Conservation (phyloP, 2,329 filamentous ascomycete species). For the Tolypocladium album region DNA sequence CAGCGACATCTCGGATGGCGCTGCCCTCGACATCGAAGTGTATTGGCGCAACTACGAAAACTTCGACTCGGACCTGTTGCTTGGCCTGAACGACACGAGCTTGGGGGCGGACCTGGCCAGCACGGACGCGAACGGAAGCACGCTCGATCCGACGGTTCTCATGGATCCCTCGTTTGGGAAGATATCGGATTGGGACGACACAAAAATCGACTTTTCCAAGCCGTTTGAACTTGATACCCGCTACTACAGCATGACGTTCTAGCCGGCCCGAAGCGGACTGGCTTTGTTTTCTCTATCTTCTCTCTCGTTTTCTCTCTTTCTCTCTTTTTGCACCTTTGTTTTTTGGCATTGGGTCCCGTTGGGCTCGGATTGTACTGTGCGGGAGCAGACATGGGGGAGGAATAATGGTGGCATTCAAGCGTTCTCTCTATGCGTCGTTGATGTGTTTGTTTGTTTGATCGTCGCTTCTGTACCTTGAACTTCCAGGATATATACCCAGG, state of each 20-base stretch:
- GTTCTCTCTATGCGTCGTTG: constrained; percentile 1
- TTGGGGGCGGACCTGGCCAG: constrained; percentile 12
- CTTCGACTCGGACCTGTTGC: constrained; percentile 33
- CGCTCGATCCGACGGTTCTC: constrained; percentile 18
- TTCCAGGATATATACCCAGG: constrained; percentile 19
- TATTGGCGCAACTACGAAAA: constrained; percentile 39
- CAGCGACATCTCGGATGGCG: constrained; percentile 49
- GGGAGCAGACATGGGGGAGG: neutral
- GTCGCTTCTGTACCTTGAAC: constrained; percentile 7
- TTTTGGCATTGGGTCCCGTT: neutral
- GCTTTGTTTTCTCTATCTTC: neutral
- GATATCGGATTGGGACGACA: constrained; percentile 37
- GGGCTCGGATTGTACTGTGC: neutral
- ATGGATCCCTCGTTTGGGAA: constrained; percentile 11
- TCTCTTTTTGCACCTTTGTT: neutral
- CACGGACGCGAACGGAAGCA: constrained; percentile 9
- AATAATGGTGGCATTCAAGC: neutral
- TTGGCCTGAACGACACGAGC: constrained; percentile 28
- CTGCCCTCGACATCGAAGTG: constrained; percentile 40
- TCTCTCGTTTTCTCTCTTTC: neutral
- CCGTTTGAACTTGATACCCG: constrained; percentile 40
- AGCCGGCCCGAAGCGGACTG: constrained; percentile 4
- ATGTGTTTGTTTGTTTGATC: constrained; percentile 2
- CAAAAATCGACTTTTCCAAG: constrained; percentile 38
- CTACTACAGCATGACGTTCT: constrained; percentile 20